These are phyloP conservation scores for Oligophagozyma castellii DNA, from an alignment of 1,139 yeast genomes.

Conservation along the genomic window DNA sequence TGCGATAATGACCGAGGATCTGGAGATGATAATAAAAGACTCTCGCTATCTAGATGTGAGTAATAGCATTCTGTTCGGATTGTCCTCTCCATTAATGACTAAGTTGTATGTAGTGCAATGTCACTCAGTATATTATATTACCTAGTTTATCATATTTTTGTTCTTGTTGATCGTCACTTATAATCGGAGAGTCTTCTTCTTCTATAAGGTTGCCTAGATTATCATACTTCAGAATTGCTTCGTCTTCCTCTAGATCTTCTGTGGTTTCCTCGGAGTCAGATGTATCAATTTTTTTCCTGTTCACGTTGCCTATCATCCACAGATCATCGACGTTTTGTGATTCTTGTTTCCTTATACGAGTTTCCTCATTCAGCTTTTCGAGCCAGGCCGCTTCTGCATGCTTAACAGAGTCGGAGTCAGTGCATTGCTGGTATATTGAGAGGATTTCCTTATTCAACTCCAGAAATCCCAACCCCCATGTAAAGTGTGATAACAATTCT, in stretches of 20 bases:
- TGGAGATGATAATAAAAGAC: too few species aligned
- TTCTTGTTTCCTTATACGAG: slow-evolving; percentile 45
- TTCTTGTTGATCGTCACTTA: slow-evolving; percentile 3
- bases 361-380: slow-evolving; percentile 52
- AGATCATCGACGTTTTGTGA: slow-evolving; percentile 42
- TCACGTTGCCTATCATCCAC: slow-evolving; percentile 73
- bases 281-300: slow-evolving; percentile 26
- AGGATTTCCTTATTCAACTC: slow-evolving; percentile 71
- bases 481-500: slow-evolving; percentile 57
- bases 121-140: slow-evolving; percentile 12
- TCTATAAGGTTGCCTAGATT: slow-evolving; percentile 13
- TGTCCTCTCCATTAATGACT: too few species aligned
- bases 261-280: slow-evolving; percentile 19
- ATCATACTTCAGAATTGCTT: slow-evolving; percentile 17
- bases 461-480: slow-evolving; percentile 86
- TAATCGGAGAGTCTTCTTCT: too few species aligned
- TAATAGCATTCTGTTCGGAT: too few species aligned
- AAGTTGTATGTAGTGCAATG: too few species aligned
- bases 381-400: slow-evolving; percentile 71
- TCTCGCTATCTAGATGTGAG: too few species aligned
- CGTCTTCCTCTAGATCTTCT: slow-evolving; percentile 16
- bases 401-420: slow-evolving; percentile 64
- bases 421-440: slow-evolving; percentile 61
- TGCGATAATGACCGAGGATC: too few species aligned
- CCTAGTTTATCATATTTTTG: slow-evolving; percentile 15